Conservation (phyloP, 73 alveolate genomes). For the Tetrahymena thermophila region DNA sequence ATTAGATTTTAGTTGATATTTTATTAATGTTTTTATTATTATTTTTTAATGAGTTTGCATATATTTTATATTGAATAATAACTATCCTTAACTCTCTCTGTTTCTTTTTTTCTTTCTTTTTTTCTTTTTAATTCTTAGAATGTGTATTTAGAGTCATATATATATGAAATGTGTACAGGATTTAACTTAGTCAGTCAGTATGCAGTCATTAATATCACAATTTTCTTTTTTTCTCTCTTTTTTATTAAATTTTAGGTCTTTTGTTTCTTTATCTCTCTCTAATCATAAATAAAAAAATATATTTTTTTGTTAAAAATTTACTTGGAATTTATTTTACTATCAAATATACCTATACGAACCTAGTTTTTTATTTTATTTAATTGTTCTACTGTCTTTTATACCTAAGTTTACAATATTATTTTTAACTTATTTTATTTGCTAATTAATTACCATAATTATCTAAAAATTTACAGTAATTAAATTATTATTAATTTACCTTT, state of each 20-base stretch:
- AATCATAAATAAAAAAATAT: not conserved
- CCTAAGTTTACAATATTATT: not conserved
- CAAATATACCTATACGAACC: not conserved
- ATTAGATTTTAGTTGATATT: not conserved
- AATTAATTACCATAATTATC: too few species aligned
- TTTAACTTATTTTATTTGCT: not conserved
- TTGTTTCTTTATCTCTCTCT: not conserved
- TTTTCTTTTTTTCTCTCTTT: not conserved
- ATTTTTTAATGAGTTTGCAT: not conserved
- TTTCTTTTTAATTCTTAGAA: not conserved
- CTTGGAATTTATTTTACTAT: not conserved
- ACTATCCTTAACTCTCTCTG: not conserved
- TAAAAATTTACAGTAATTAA: too few species aligned
- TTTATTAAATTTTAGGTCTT: not conserved
- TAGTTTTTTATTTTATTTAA: too few species aligned
- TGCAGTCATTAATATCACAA: not conserved
- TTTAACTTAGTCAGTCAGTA: not conserved
- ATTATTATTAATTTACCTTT: too few species aligned
- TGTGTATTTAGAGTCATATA: not conserved
- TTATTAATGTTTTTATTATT: not conserved
- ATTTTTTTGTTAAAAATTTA: too few species aligned
- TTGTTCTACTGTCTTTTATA: not conserved
- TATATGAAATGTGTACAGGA: not conserved
- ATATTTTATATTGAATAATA: not conserved
- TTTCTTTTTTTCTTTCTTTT: not conserved